Evolutionary conservation across 495 filamentous ascomycete genomes (phyloP), one percentile per base, ranked within the genome.

Genomic region (Penicillium desertorum): DNA sequence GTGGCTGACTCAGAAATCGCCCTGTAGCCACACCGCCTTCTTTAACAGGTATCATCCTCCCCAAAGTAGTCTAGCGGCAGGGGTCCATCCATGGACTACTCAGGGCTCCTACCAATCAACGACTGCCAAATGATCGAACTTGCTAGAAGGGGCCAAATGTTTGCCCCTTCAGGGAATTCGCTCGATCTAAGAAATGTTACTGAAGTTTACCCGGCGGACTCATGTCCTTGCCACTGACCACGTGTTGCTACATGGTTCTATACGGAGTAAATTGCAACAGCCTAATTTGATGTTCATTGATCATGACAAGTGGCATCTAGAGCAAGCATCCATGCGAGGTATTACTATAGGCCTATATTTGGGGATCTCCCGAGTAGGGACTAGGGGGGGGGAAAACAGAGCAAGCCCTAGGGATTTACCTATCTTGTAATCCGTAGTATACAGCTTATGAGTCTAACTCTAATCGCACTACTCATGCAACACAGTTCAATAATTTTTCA

Each of bases 111-210:
- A 37, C 64, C 62, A 67, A 56, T 64, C 47, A 61, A 5, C 36
- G 37, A 5, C 14, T 49, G 60, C 65, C 62, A 61, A n/a, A 61
- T 51, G 27, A 62, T 67, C 65, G 70, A 74, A 74, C 29, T 57
- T 69, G 62, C 62, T 71, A 63, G 68, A 71, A 70, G 30, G 45
- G 59, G 65, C 48, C 54, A 51, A 67, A 54, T 49, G 45, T 50
- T 46, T 47, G 45, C 16, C 44, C 62, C 53, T 49, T 60, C 27
- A n/a, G 46, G 43, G 42, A 42, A 47, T 17, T 30, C 45, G 20
- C 17, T 30, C 37, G 39, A 46, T 44, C 25, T 22, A 20, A 8
- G 8, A 30, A 30, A 10, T 29, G 27, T 36, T 36, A 10, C 10
- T 36, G 3, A 30, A 37, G 17, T 56, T 46, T 37, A 47, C 14